Conservation (phyloP, 1,139 yeast genomes). For the Candida dubliniensis region DNA sequence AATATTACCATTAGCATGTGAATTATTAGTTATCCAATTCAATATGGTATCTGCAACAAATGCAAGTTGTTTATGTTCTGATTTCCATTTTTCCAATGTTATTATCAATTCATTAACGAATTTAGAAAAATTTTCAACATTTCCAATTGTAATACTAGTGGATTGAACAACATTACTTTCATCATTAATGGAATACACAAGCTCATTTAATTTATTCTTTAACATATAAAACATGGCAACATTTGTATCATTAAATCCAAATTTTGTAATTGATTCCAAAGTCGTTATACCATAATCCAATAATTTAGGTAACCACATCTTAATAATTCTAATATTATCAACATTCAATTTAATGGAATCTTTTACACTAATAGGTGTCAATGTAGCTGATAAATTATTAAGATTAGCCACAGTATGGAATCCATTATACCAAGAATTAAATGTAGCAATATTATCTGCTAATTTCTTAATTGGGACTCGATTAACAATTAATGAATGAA, state of each 20-base stretch:
- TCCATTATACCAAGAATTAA: slow-evolving; percentile 14
- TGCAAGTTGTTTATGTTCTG: slow-evolving; percentile 22
- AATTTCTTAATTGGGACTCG: slow-evolving; percentile 47
- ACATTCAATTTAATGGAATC: slow-evolving; percentile 22
- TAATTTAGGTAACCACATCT: slow-evolving; percentile 49
- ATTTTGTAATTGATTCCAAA: slow-evolving; percentile 18
- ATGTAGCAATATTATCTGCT: slow-evolving; percentile 16
- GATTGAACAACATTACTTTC: slow-evolving; percentile 16
- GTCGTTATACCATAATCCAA: slow-evolving; percentile 48
- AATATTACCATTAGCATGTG: slow-evolving; percentile 18
- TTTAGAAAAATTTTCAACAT: slow-evolving; percentile 22
- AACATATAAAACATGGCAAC: slow-evolving; percentile 22
- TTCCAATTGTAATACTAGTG: slow-evolving; percentile 12
- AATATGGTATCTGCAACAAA: slow-evolving; percentile 51
- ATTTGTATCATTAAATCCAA: slow-evolving; percentile 13
- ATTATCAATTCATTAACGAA: slow-evolving; percentile 20
- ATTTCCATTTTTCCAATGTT: slow-evolving; percentile 30
- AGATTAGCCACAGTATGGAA: slow-evolving; percentile 20
- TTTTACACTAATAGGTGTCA: slow-evolving; percentile 18
- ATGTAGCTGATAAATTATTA: slow-evolving; percentile 12
- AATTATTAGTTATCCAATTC: slow-evolving; percentile 34
- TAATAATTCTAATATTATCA: slow-evolving; percentile 16
- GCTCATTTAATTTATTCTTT: slow-evolving; percentile 19
- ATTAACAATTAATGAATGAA: slow-evolving; percentile 52
- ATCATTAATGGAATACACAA: slow-evolving; percentile 15